Evolutionary conservation across 2,329 filamentous ascomycete species (phyloP).

Genomic region (Diaporthe vexans): DNA sequence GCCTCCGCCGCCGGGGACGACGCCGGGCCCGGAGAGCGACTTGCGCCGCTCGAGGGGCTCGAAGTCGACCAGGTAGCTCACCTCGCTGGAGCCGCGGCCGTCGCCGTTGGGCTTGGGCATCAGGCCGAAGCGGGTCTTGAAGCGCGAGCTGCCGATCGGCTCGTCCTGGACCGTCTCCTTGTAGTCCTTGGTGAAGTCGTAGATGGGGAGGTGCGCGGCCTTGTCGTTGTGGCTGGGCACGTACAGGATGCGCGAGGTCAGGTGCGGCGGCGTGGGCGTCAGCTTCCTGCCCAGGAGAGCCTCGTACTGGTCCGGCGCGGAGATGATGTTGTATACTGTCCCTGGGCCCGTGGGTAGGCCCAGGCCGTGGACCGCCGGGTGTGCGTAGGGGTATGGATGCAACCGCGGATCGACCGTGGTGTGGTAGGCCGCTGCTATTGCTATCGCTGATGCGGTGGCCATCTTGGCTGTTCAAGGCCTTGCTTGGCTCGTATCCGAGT

Average conservation of each 20-base stretch:
- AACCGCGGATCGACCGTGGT: slow-evolving; percentile 14
- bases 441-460: slow-evolving; percentile 35
- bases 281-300: slow-evolving; percentile 38
- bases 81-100: slow-evolving; percentile 35
- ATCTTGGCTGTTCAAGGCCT: neutral
- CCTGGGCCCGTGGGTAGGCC: slow-evolving; percentile 21
- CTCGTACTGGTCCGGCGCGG: slow-evolving; percentile 34
- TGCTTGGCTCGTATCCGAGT: neutral
- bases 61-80: slow-evolving; percentile 40
- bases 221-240: slow-evolving; percentile 39
- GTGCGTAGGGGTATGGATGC: slow-evolving; percentile 20
- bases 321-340: neutral
- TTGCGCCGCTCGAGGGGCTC: slow-evolving; percentile 35
- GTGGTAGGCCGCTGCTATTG: slow-evolving; percentile 33
- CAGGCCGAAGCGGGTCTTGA: slow-evolving; percentile 40
- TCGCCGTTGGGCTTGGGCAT: slow-evolving; percentile 41
- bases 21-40: slow-evolving; percentile 15
- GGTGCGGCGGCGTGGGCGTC: slow-evolving; percentile 32
- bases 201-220: slow-evolving; percentile 39
- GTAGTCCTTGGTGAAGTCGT: slow-evolving; percentile 40
- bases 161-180: slow-evolving; percentile 26
- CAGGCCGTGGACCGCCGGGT: slow-evolving; percentile 28
- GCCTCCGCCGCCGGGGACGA: neutral
- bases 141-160: slow-evolving; percentile 40
- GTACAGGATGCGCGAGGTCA: slow-evolving; percentile 38